These are phyloP conservation scores for Colletotrichum sojae DNA, from an alignment of 2,329 filamentous ascomycete genomes.

Conservation along the genomic window DNA sequence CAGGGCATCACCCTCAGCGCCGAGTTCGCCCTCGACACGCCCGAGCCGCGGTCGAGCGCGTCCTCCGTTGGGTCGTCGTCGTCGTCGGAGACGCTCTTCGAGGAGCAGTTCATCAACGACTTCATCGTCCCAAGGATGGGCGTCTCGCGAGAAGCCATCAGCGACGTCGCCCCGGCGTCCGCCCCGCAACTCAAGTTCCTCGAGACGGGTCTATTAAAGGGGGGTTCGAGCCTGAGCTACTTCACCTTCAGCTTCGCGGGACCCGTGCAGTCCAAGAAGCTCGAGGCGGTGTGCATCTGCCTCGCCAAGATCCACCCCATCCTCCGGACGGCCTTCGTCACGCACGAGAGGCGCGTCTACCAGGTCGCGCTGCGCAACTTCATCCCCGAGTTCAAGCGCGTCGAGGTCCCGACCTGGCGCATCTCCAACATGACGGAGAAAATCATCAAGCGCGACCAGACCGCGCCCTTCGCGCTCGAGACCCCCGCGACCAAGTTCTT, in stretches of 20 bases:
- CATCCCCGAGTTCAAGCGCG: slow-evolving; percentile 59
- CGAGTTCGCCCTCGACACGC: slow-evolving; percentile 27
- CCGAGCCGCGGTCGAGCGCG: neutral
- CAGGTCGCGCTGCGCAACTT: slow-evolving; percentile 63
- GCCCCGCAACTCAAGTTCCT: slow-evolving; percentile 63
- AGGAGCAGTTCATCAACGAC: slow-evolving; percentile 56
- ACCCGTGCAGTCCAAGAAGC: slow-evolving; percentile 55
- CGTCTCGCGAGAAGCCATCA: slow-evolving; percentile 57
- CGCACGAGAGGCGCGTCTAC: slow-evolving; percentile 61
- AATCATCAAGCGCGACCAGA: slow-evolving; percentile 60
- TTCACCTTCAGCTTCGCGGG: slow-evolving; percentile 64
- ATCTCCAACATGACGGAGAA: slow-evolving; percentile 57
- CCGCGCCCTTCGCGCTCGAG: slow-evolving; percentile 55
- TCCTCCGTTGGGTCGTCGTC: slow-evolving; percentile 1
- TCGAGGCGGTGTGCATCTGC: slow-evolving; percentile 62
- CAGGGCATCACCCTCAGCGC: slow-evolving; percentile 46
- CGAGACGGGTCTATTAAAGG: slow-evolving; percentile 62
- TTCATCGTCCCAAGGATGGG: slow-evolving; percentile 60
- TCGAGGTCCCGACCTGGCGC: slow-evolving; percentile 57
- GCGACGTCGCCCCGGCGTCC: slow-evolving; percentile 64
- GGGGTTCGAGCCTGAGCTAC: slow-evolving; percentile 62
- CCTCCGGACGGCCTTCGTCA: slow-evolving; percentile 68
- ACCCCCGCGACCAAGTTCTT: slow-evolving; percentile 64
- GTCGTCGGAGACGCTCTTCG: slow-evolving; percentile 36
- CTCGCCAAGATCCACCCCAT: slow-evolving; percentile 63